phyloP scores from a whole-genome alignment of 192 early-diverging fungal species.

The Podila minutissima region DNA sequence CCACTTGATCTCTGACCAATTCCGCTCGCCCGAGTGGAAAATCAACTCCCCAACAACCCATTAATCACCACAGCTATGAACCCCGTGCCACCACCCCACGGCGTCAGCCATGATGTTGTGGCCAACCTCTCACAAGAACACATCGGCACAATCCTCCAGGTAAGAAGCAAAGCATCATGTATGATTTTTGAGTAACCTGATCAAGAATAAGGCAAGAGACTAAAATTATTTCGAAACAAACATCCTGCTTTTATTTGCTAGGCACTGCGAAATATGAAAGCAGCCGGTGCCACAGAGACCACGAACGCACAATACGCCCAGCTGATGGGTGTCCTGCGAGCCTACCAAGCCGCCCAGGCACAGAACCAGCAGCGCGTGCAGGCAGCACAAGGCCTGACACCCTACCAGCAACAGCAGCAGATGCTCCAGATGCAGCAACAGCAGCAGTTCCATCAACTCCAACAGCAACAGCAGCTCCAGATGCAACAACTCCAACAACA shows the following conservation, averaged over 20 bases:
- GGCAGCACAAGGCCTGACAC: conserved; percentile 31
- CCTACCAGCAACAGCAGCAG: conserved; percentile 48
- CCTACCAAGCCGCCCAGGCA: conserved; percentile 46
- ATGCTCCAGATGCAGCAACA: conserved; percentile 59
- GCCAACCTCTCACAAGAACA: conserved; percentile 49
- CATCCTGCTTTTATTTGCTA: neutral
- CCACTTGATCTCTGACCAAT: neutral
- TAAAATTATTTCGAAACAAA: neutral
- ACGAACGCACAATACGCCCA: conserved; percentile 80
- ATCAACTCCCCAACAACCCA: neutral
- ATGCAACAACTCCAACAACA: conserved; percentile 50
- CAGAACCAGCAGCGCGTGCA: conserved; percentile 30
- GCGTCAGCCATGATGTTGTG: conserved; percentile 32
- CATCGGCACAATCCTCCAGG: conserved; percentile 34
- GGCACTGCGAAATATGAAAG: conserved; percentile 59
- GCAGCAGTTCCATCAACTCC: conserved; percentile 54
- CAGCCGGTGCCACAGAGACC: conserved; percentile 78
- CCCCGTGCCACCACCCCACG: conserved; percentile 19
- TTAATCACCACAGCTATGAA: conserved; percentile 22
- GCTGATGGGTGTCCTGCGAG: conserved; percentile 68
- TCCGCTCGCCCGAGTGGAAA: neutral
- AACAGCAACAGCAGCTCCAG: conserved; percentile 52
- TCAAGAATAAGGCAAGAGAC: neutral
- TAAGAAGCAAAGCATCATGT: conserved; percentile 8
- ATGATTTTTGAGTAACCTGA: neutral